A percentile compares a stretch with the other conserved stretches of the same genome.
phyloP scores from a whole-genome alignment of 1,284 basidiomycete genomes.

The Marasmius sp. region DNA sequence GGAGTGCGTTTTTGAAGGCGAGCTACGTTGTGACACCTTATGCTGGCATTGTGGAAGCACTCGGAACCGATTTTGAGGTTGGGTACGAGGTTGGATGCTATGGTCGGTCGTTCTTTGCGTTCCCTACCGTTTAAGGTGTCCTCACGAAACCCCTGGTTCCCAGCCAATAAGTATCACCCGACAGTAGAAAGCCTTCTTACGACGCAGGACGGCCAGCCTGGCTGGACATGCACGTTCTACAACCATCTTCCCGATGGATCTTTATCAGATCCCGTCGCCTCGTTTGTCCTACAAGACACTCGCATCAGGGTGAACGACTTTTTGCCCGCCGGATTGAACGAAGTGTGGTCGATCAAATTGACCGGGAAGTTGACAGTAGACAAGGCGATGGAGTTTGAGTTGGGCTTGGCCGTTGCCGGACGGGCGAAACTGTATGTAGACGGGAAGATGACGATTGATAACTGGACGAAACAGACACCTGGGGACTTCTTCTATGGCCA shows the following conservation, averaged over 20 bases:
- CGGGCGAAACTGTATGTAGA: slow-evolving; percentile 67
- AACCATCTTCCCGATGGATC: slow-evolving; percentile 49
- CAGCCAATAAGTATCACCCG: slow-evolving; percentile 63
- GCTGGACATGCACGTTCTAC: slow-evolving; percentile 66
- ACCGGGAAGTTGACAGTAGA: slow-evolving; percentile 43
- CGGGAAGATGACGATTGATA: slow-evolving; percentile 61
- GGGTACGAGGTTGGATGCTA: slow-evolving; percentile 60
- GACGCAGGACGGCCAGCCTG: slow-evolving; percentile 49
- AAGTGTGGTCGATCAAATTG: slow-evolving; percentile 52
- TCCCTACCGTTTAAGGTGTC: background rate
- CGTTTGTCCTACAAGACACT: slow-evolving; percentile 55
- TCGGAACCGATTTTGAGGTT: slow-evolving; percentile 45
- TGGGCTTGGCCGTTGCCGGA: slow-evolving; percentile 57
- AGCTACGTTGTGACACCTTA: slow-evolving; percentile 69
- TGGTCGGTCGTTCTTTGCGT: slow-evolving; percentile 35
- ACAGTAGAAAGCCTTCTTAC: slow-evolving; percentile 56
- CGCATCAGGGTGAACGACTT: slow-evolving; percentile 69
- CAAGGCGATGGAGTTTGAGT: slow-evolving; percentile 44
- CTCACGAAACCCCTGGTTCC: background rate
- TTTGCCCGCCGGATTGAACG: slow-evolving; percentile 48
- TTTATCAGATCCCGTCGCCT: slow-evolving; percentile 34
- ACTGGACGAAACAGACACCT: slow-evolving; percentile 66
- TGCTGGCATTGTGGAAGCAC: slow-evolving; percentile 52
- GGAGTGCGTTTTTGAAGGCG: slow-evolving; percentile 70
- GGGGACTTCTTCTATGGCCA: slow-evolving; percentile 72